Percentiles rank a stretch among this genome's conserved stretches.
Evolutionary conservation across 371 early-diverging fungal species (phyloP).

Genomic region (Chytridium lagenaria): DNA sequence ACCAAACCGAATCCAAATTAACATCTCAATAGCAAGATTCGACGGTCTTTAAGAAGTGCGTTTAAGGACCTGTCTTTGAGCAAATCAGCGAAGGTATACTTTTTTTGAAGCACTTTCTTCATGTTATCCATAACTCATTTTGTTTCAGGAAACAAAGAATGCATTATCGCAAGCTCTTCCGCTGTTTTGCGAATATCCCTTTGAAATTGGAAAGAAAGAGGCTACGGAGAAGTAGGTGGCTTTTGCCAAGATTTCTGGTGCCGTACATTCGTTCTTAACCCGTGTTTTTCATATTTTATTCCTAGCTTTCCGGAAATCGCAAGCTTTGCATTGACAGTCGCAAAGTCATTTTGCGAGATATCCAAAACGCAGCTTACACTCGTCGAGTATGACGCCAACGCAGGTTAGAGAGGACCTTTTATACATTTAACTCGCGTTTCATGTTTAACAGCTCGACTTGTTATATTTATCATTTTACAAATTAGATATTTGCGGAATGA

Average conservation of each 20-base stretch:
- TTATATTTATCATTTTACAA: background rate
- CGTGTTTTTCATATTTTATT: background rate
- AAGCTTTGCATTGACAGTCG: background rate
- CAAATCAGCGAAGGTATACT: background rate
- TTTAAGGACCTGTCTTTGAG: conserved; percentile 4
- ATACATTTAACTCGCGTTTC: too few species aligned
- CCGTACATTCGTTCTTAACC: background rate
- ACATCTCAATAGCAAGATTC: background rate
- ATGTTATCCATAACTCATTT: background rate
- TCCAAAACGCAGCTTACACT: background rate
- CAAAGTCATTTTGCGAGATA: background rate
- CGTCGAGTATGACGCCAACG: background rate
- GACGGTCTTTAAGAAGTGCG: background rate
- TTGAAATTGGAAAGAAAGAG: background rate
- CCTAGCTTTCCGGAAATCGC: conserved; percentile 2
- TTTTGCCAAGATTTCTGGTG: background rate
- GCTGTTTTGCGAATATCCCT: background rate
- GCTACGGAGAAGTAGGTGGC: background rate
- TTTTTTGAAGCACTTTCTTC: background rate
- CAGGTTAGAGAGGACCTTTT: too few species aligned
- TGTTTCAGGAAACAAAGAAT: background rate
- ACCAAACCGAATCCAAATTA: too few species aligned
- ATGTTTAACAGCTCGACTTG: background rate
- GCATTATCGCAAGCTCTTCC: background rate
- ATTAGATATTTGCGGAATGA: conserved; percentile 10